phyloP scores from a whole-genome alignment of 1,284 basidiomycete genomes.

The Malassezia dermatis region DNA sequence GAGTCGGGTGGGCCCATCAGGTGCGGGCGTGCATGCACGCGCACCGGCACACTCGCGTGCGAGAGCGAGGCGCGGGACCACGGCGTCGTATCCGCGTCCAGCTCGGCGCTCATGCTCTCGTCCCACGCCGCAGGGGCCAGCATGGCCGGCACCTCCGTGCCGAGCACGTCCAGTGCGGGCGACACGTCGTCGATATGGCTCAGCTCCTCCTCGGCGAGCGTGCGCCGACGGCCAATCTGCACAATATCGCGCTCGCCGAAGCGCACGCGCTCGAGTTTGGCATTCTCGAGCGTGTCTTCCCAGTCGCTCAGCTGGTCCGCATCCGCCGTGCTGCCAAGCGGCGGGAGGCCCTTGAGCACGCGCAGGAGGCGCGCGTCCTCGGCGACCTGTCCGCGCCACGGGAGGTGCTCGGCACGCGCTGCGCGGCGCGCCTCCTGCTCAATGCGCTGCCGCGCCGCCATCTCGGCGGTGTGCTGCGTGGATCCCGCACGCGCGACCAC shows the following conservation, averaged over 20 bases:
- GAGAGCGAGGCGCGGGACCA: background rate
- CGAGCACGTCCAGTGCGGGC: background rate
- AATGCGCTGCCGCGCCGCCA: constrained; percentile 8
- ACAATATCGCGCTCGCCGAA: constrained; percentile 38
- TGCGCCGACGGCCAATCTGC: constrained; percentile 33
- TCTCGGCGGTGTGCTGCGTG: constrained; percentile 14
- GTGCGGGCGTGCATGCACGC: background rate
- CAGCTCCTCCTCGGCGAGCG: constrained; percentile 33
- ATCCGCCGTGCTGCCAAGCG: constrained; percentile 28
- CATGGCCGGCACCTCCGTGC: background rate
- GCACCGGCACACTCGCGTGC: background rate
- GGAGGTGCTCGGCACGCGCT: constrained; percentile 29
- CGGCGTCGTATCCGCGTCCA: background rate
- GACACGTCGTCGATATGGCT: constrained; percentile 25
- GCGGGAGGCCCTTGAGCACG: constrained; percentile 31
- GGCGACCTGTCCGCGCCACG: constrained; percentile 20
- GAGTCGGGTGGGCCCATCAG: background rate
- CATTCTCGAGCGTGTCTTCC: constrained; percentile 32
- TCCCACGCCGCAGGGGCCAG: background rate
- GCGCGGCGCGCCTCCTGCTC: constrained; percentile 16
- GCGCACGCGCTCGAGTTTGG: constrained; percentile 28
- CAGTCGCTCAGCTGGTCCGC: constrained; percentile 40
- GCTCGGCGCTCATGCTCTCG: background rate
- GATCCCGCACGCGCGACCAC: constrained; percentile 18
- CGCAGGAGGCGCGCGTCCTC: constrained; percentile 30